These are phyloP conservation scores for Globisporangium nodosum DNA, from an alignment of 352 stramenopile species.

Conservation along the genomic window DNA sequence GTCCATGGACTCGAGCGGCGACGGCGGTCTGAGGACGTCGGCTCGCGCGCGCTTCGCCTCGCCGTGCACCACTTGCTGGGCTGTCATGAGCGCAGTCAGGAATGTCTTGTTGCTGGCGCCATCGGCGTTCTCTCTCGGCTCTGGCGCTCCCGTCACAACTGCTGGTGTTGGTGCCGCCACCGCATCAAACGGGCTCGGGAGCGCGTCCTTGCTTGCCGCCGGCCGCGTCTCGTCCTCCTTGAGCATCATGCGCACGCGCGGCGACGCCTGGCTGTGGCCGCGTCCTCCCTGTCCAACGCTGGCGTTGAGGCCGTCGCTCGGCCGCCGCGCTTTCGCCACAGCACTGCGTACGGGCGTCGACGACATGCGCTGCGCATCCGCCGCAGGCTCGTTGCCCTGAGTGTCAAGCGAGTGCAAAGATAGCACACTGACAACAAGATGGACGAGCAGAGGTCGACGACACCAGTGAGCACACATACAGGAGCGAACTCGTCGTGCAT, in stretches of 20 bases:
- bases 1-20: slow-evolving; percentile 40
- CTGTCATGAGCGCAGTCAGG: slow-evolving; percentile 34
- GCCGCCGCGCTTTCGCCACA: slow-evolving; percentile 10
- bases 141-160: not conserved
- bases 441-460: too few relatives aligned
- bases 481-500: too few relatives aligned
- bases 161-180: not conserved
- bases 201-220: not conserved
- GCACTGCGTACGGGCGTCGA: slow-evolving; percentile 1
- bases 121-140: not conserved
- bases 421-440: too few relatives aligned
- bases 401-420: not conserved
- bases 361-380: not conserved
- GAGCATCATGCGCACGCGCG: slow-evolving; percentile 15
- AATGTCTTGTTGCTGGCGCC: slow-evolving; percentile 26
- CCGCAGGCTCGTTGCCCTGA: not conserved
- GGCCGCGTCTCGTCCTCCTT: slow-evolving; percentile 13
- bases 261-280: slow-evolving; percentile 9
- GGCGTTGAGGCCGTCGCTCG: slow-evolving; percentile 15
- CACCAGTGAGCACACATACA: too few relatives aligned
- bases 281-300: not conserved
- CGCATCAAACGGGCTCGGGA: not conserved
- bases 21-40: slow-evolving; percentile 39
- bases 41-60: not conserved
- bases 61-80: slow-evolving; percentile 10